Evolutionary conservation across 2,329 filamentous ascomycete species (phyloP).

Genomic region (Hypoxylon sp.): DNA sequence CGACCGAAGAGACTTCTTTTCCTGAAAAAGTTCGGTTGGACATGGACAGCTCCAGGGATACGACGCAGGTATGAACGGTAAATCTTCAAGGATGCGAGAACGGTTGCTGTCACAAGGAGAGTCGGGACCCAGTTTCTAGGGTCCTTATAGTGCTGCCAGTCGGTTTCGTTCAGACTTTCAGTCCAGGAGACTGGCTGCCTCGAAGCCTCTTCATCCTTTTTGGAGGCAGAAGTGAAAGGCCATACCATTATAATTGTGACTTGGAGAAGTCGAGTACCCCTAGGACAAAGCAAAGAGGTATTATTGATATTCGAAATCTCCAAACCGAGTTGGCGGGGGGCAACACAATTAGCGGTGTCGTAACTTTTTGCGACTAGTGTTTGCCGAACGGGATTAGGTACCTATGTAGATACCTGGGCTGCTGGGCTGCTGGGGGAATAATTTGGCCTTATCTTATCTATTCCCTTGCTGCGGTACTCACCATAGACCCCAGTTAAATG

Average conservation of each 20-base stretch:
- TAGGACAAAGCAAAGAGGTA: constrained; percentile 23
- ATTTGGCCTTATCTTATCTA: constrained; percentile 40
- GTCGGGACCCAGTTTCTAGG: constrained; percentile 69
- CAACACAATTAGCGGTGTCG: constrained; percentile 24
- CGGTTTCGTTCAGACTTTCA: constrained; percentile 62
- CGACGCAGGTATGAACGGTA: constrained; percentile 86
- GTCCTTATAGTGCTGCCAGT: constrained; percentile 70
- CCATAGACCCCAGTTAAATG: constrained; percentile 3
- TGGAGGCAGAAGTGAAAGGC: constrained; percentile 49
- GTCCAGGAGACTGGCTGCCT: constrained; percentile 58
- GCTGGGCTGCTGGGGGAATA: too few relatives aligned
- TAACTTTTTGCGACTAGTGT: constrained; percentile 7
- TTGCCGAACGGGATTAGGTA: constrained; percentile 22
- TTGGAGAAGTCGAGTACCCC: constrained; percentile 29
- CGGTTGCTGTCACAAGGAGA: constrained; percentile 68
- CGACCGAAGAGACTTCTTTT: constrained; percentile 83
- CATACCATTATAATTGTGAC: constrained; percentile 53
- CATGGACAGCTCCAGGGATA: constrained; percentile 82
- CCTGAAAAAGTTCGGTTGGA: constrained; percentile 82
- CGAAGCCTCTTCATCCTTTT: constrained; percentile 51
- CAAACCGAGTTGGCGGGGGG: constrained; percentile 11
- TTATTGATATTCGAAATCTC: constrained; percentile 30
- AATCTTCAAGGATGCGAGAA: constrained; percentile 69
- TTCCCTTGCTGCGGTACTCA: constrained; percentile 12
- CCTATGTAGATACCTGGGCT: neutral